Percentiles rank a stretch among this genome's conserved stretches.
Conservation (phyloP, 208 protist genomes). For the Leishmania braziliensis region DNA sequence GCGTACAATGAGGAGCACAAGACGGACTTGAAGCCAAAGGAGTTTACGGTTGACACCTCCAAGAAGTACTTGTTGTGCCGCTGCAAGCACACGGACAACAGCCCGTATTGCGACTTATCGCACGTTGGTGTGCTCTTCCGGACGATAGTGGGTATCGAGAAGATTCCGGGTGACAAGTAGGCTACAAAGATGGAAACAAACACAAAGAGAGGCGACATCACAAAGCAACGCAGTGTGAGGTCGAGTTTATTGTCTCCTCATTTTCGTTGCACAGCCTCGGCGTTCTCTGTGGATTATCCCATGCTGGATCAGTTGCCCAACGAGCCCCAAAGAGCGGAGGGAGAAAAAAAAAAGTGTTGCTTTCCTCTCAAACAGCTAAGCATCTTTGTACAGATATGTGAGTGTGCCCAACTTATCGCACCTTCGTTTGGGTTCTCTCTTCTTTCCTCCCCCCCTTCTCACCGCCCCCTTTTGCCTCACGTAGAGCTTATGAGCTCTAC, state of each 20-base stretch:
- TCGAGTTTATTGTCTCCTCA: background rate
- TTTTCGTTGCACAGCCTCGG: background rate
- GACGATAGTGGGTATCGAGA: slow-evolving; percentile 55
- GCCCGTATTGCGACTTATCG: slow-evolving; percentile 74
- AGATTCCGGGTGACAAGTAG: slow-evolving; percentile 23
- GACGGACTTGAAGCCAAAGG: slow-evolving; percentile 59
- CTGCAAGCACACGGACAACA: slow-evolving; percentile 73
- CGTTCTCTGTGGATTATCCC: background rate
- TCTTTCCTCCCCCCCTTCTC: background rate
- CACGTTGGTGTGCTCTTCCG: slow-evolving; percentile 74
- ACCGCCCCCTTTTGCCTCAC: background rate
- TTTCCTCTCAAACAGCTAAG: background rate
- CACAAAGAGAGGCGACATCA: background rate
- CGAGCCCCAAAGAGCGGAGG: background rate
- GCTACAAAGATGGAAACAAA: background rate
- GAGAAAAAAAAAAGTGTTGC: background rate
- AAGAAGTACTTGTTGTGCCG: slow-evolving; percentile 74
- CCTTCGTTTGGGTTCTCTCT: background rate
- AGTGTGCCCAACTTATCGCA: background rate
- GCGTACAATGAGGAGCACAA: slow-evolving; percentile 74
- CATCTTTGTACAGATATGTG: background rate
- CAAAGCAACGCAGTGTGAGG: background rate
- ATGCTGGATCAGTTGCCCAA: background rate
- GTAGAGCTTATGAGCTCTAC: background rate
- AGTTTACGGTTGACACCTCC: slow-evolving; percentile 54